Evolutionary conservation across 2,329 filamentous ascomycete genomes (phyloP), one percentile per base, ranked within the genome.

Genomic region (Beauveria varroae): DNA sequence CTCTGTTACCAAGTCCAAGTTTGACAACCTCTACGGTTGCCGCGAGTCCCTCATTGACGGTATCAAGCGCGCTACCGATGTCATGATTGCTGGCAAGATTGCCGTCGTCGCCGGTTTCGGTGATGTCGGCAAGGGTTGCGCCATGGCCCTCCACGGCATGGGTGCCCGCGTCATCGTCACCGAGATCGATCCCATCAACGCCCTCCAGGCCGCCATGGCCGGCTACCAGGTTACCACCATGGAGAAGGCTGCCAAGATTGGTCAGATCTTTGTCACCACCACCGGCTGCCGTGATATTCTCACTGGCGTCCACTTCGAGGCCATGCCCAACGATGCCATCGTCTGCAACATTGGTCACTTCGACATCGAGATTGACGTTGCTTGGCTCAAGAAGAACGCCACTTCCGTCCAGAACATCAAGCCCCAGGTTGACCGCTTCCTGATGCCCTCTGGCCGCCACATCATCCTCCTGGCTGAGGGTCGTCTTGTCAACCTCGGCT

Each of bases 321-420:
- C 79, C 71, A 99, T 99, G 93, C 85, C 84, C 75, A 96, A 98
- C 81, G 93, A 99, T 72, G 93, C 93, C 77, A 98, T 99, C 73
- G 93, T 98, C 71, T 98, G 93, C 92, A 99, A 99, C 86, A 99
- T 99, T 81, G 93, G 93, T 76, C 93, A 99, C 85, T 99, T 99
- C 81, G 93, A 99, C 78, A 96, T 97, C 72, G 95, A 99, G 84
- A 99, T 99, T 72, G 95, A 99, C 78, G 95, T 99, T 80, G 95
- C 95, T 69, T 99, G 95, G 95, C 85, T 99, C 79, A 98, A 98
- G 90, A 87, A 87, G 80, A 98, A 96, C 81, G 89, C 93, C 76
- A 86, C 87, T 79, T 92, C 88, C 73, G 89, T 93, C 68, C 89
- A 93, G 84, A 96, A 95, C 88, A 97, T 99, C 87, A 99, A 99